Base-by-base conservation (phyloP, 2,329 filamentous ascomycete species). In the Colletotrichum tabaci region DNA sequence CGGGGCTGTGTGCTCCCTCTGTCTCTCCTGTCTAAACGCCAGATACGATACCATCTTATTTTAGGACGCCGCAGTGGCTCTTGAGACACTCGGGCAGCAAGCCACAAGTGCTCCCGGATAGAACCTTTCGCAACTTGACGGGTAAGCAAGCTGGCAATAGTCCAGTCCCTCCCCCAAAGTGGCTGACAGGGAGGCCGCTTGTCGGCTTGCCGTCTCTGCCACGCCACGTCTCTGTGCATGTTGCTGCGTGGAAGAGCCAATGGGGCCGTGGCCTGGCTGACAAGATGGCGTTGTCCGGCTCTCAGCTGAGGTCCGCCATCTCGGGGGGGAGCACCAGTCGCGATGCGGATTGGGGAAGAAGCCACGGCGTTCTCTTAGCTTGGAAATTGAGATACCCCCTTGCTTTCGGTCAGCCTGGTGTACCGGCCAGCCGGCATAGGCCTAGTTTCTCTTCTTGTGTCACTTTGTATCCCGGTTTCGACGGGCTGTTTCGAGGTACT, bases 241-340 rank as follows among this genome's bases (percentile, higher is more conserved):
- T 44, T n/a, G 4, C 49, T 26, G 49, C 18, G 50, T 35, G 26
- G 7, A 2, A 9, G n/a, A 15, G 15, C 66, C 70, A 57, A 40
- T 71, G n/a, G 23, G 12, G 2, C 35, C 15, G 16, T 35, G 30
- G 8, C 15, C 26, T 53, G 16, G 15, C n/a, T n/a, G 16, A 35
- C 16, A 23, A 38, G 35, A 46, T 47, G 66, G 70, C 66, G 66
- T 53, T 42, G 3, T 47, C 35, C 42, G 26, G 49, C 38, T 38
- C 46, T 72, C 61, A 72, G 70, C 70, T 66, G 70, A 61, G 38
- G 70, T 26, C 60, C 55, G 66, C 63, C 63, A 57, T 49, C 47
- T 57, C 0, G 50, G 15, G 23, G 23, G 44, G 13, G 18, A 23
- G 38, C 61, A 47, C 70, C 50, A 72, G 60, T 65, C 60, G 26